Conservation (phyloP, 306 rosid species). For the Vigna trinervia region DNA sequence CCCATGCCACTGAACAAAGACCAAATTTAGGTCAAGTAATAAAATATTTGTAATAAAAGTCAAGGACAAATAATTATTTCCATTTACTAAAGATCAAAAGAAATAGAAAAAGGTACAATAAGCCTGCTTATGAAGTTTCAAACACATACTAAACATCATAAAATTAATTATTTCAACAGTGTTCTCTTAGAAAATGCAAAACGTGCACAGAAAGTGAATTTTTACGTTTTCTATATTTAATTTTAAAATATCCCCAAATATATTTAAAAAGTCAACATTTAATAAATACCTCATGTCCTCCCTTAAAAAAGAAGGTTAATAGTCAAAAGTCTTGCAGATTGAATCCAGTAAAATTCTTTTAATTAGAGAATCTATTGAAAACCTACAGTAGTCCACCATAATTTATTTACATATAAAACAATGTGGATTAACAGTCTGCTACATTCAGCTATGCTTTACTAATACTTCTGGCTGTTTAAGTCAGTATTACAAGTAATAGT, state of each 20-base stretch:
- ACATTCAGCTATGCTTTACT: slow-evolving; percentile 5
- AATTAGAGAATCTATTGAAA: slow-evolving; percentile 18
- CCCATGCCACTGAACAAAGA: slow-evolving; percentile 86
- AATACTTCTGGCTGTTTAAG: neutral
- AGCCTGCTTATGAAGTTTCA: neutral
- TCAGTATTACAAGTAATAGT: slow-evolving; percentile 18
- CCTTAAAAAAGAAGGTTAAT: neutral
- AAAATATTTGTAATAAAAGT: neutral
- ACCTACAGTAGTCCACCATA: slow-evolving; percentile 17
- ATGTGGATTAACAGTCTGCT: slow-evolving; percentile 22
- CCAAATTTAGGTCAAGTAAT: slow-evolving; percentile 35
- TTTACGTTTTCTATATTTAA: neutral
- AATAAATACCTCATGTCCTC: neutral
- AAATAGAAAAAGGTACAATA: slow-evolving; percentile 27
- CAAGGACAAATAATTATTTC: slow-evolving; percentile 15
- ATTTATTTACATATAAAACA: slow-evolving; percentile 6
- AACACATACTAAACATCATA: slow-evolving; percentile 16
- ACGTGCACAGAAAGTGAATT: neutral
- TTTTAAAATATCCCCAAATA: neutral
- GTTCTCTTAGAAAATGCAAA: neutral
- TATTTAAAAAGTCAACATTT: slow-evolving; percentile 4
- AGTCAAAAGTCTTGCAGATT: slow-evolving; percentile 1
- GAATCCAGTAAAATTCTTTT: slow-evolving; percentile 3
- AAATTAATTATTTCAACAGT: slow-evolving; percentile 14
- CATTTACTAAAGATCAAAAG: slow-evolving; percentile 8